A percentile compares a stretch with the other conserved stretches of the same genome.
Conservation (phyloP, 192 early-diverging fungal species). For the Allomyces macrogynus region DNA sequence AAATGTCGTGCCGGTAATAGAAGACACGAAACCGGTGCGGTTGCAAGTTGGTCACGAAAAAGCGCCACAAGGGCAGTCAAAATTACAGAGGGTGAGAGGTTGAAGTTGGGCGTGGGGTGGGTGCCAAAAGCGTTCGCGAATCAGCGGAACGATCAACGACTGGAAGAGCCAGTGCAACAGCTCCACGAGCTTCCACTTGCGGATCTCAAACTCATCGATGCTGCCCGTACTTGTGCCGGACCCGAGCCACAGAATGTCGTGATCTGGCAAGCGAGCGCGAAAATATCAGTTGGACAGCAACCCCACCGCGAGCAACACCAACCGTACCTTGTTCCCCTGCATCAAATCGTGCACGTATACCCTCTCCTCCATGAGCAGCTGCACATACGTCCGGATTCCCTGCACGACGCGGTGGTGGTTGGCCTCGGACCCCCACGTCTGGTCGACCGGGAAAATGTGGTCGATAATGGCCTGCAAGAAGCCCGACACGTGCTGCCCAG, state of each 20-base stretch:
- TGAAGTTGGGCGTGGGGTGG: not conserved
- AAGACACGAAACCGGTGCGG: slow-evolving; percentile 37
- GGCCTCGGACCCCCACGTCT: too few species aligned
- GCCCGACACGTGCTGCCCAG: too few species aligned
- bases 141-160: slow-evolving; percentile 30
- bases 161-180: slow-evolving; percentile 48
- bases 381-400: slow-evolving; percentile 14
- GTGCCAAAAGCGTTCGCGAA: slow-evolving; percentile 19
- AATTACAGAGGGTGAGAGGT: not conserved
- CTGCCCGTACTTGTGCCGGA: slow-evolving; percentile 2
- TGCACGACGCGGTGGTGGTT: too few species aligned
- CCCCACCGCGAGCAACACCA: slow-evolving; percentile 10
- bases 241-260: not conserved
- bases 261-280: slow-evolving; percentile 6
- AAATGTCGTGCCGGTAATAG: slow-evolving; percentile 61
- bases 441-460: too few species aligned
- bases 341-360: slow-evolving; percentile 30
- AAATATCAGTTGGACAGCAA: slow-evolving; percentile 2
- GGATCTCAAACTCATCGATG: slow-evolving; percentile 10
- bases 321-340: slow-evolving; percentile 25
- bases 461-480: too few species aligned
- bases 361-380: slow-evolving; percentile 34
- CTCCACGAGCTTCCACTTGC: slow-evolving; percentile 29
- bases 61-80: slow-evolving; percentile 22
- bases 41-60: slow-evolving; percentile 63